Evolutionary conservation across 2,329 filamentous ascomycete genomes (phyloP), one percentile per base, ranked within the genome.

Genomic region (Coniochaeta ligniaria): DNA sequence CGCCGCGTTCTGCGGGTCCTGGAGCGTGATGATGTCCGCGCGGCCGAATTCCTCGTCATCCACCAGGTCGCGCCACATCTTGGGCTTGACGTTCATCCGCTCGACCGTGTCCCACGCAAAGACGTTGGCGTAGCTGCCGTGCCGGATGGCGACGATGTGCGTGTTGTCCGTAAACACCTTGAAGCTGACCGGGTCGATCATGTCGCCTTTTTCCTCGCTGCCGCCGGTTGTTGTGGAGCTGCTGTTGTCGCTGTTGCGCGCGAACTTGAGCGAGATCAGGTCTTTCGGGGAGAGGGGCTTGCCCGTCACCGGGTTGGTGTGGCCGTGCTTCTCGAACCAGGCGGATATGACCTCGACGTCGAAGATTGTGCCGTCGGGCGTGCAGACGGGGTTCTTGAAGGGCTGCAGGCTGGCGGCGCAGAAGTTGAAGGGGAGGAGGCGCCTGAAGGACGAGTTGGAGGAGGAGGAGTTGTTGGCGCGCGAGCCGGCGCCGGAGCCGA

Each of bases 151-250:
- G 54, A 98, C 91, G 61, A 99, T 91, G 74, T 98, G 95, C 4
- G 95, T 98, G 74, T 98, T 98, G 73, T 99, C 92, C 55, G 95
- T 99, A 70, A 99, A 92, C 47, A 96, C 90, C 74, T 99, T 99
- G 81, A 91, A 98, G 0, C 93, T 97, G 55, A 99, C 94, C 0
- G 95, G 96, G 69, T 99, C 95, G 64, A 98, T 91, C 69, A 95
- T 90, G 68, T 98, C 95, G 17, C 35, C 35, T n/a, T n/a, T n/a
- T n/a, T n/a, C n/a, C n/a, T n/a, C n/a, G n/a, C n/a, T n/a, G n/a
- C n/a, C n/a, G n/a, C n/a, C n/a, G n/a, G n/a, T n/a, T n/a, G n/a
- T n/a, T 66, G 82, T 9, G 5, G 54, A 56, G 22, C 20, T 33
- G n/a, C n/a, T n/a, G n/a, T n/a, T n/a, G 63, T 93, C 89, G 59